These are phyloP conservation scores for Coriaria nepalensis DNA, from an alignment of 306 rosid genomes.

Conservation along the genomic window DNA sequence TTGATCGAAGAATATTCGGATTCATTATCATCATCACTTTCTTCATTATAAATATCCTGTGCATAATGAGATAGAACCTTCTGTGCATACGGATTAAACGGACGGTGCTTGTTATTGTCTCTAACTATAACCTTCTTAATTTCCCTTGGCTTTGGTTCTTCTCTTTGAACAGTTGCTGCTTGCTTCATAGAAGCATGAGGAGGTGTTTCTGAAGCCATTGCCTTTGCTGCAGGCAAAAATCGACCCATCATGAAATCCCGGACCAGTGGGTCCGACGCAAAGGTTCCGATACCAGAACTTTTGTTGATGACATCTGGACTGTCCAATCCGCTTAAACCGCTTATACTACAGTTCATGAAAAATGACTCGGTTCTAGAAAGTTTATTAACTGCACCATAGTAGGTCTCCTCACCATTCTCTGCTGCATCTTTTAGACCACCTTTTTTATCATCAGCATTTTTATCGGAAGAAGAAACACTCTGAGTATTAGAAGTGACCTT, in stretches of 20 bases:
- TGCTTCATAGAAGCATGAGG: constrained; percentile 37
- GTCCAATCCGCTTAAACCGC: constrained; percentile 62
- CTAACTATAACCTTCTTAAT: constrained; percentile 18
- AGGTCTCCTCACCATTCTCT: constrained; percentile 46
- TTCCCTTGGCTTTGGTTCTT: constrained; percentile 40
- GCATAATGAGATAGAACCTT: constrained; percentile 19
- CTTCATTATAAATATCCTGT: constrained; percentile 23
- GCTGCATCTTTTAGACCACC: constrained; percentile 19
- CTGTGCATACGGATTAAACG: constrained; percentile 23
- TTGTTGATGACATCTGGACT: constrained; percentile 22
- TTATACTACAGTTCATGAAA: constrained; percentile 52
- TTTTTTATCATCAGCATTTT: constrained; percentile 12
- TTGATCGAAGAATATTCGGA: constrained; percentile 19
- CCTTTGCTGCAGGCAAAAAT: constrained; percentile 85
- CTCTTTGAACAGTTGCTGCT: constrained; percentile 16
- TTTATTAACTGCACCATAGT: constrained; percentile 47
- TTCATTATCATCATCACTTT: constrained; percentile 26
- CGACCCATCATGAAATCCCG: constrained; percentile 76
- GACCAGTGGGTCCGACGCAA: constrained; percentile 38
- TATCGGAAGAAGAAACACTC: constrained; percentile 18
- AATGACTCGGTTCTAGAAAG: constrained; percentile 72
- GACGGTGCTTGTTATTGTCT: constrained; percentile 15
- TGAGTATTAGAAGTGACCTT: constrained; percentile 18
- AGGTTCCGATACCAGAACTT: constrained; percentile 19
- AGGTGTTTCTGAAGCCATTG: constrained; percentile 54